phyloP scores from a whole-genome alignment of 768 basidiomycete genomes.

The Suillus tomentosus region DNA sequence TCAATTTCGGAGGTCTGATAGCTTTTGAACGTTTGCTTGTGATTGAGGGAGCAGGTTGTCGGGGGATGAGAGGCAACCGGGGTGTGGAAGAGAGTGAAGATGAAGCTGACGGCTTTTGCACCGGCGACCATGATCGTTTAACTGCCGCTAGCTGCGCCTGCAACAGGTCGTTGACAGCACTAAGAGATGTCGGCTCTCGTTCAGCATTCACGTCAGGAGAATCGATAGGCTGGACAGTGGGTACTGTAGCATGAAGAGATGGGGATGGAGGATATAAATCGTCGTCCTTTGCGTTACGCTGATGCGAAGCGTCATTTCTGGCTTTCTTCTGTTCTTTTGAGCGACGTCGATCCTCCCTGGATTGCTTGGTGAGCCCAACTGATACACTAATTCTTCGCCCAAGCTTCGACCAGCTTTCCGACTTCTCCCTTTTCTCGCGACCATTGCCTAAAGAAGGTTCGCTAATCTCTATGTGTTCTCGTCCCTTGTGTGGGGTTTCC shows the following conservation, averaged over 20 bases:
- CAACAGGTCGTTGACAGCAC: constrained; percentile 29
- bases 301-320: constrained; percentile 26
- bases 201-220: constrained; percentile 16
- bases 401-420: constrained; percentile 61
- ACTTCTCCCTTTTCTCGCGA: constrained; percentile 42
- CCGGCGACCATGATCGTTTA: constrained; percentile 26
- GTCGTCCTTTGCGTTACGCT: constrained; percentile 34
- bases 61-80: constrained; percentile 28
- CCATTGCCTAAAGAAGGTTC: constrained; percentile 36
- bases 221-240: constrained; percentile 4
- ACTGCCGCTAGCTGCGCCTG: constrained; percentile 28
- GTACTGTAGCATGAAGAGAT: constrained; percentile 15
- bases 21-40: constrained; percentile 41
- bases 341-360: constrained; percentile 28
- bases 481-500: constrained; percentile 5
- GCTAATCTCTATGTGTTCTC: constrained; percentile 12
- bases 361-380: constrained; percentile 45
- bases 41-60: constrained; percentile 29
- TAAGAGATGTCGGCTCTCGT: constrained; percentile 25
- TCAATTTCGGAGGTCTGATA: constrained; percentile 55
- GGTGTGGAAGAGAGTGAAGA: constrained; percentile 21
- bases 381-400: constrained; percentile 63
- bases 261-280: constrained; percentile 11
- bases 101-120: constrained; percentile 24
- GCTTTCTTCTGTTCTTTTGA: constrained; percentile 39